phyloP scores from a whole-genome alignment of 202 grass and related monocot species.

The Carex sylvatica region DNA sequence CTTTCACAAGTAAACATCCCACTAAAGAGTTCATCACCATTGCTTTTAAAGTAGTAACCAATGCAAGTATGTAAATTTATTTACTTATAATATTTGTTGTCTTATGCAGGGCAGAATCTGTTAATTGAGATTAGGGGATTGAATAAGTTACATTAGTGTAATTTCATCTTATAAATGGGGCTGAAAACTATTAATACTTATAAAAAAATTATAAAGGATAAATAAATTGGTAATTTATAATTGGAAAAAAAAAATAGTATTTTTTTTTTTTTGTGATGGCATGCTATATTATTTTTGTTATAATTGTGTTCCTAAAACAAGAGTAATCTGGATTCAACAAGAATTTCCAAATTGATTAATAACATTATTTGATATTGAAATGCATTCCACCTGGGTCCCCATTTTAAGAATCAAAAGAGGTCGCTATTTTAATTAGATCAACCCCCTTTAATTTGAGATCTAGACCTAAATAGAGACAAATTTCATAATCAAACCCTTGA shows the following conservation, averaged over 20 bases:
- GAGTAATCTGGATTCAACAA: neutral
- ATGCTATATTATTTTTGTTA: neutral
- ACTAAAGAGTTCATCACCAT: neutral
- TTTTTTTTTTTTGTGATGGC: too few species aligned
- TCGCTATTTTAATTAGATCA: neutral
- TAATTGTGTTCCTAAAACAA: neutral
- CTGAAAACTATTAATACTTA: too few species aligned
- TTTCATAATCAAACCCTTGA: slow-evolving; percentile 23
- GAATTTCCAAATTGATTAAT: slow-evolving; percentile 10
- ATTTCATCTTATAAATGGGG: too few species aligned
- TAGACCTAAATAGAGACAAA: neutral
- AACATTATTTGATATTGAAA: slow-evolving; percentile 25
- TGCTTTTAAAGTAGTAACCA: neutral
- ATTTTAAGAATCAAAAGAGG: neutral
- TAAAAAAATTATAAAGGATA: too few species aligned
- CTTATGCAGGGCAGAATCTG: too few species aligned
- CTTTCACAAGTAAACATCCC: slow-evolving; percentile 1
- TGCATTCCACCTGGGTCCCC: slow-evolving; percentile 29
- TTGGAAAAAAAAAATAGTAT: neutral
- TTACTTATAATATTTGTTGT: too few species aligned
- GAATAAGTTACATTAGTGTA: too few species aligned
- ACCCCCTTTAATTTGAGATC: neutral
- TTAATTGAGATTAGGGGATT: too few species aligned
- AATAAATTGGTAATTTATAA: too few species aligned
- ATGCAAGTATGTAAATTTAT: neutral